phyloP scores from a whole-genome alignment of 495 filamentous ascomycete genomes.

The Talaromyces ruber region DNA sequence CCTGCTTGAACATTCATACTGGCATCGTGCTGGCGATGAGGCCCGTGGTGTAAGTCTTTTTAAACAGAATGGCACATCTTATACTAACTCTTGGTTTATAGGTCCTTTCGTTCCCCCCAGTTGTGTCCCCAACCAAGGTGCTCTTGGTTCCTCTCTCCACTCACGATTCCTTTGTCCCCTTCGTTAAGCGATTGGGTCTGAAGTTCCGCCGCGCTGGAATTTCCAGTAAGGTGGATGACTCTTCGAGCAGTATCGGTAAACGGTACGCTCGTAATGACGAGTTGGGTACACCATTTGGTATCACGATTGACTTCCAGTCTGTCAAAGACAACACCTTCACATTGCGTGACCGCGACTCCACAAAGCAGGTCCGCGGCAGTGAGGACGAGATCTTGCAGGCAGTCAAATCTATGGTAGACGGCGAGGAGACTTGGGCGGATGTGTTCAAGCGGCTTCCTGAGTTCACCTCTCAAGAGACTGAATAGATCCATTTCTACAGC shows the following conservation, averaged over 20 bases:
- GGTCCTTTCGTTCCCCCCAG: slow-evolving; percentile 60
- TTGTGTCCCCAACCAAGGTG: slow-evolving; percentile 61
- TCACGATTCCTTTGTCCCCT: slow-evolving; percentile 48
- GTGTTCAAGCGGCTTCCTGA: slow-evolving; percentile 51
- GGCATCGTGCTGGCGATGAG: slow-evolving; percentile 56
- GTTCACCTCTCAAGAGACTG: slow-evolving; percentile 61
- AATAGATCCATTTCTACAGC: slow-evolving; percentile 23
- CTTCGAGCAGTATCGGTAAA: slow-evolving; percentile 61
- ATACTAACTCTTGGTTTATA: slow-evolving; percentile 14
- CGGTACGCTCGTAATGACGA: slow-evolving; percentile 61
- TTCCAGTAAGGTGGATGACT: slow-evolving; percentile 57
- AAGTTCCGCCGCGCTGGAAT: slow-evolving; percentile 51
- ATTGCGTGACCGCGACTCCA: slow-evolving; percentile 59
- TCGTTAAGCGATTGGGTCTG: slow-evolving; percentile 39
- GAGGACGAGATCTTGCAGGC: slow-evolving; percentile 60
- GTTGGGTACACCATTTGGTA: slow-evolving; percentile 56
- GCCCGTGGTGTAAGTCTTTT: slow-evolving; percentile 51
- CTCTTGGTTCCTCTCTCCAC: slow-evolving; percentile 58
- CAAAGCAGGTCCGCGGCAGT: slow-evolving; percentile 56
- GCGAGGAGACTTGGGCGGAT: slow-evolving; percentile 58
- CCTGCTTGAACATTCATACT: slow-evolving; percentile 73
- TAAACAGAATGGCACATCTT: not conserved
- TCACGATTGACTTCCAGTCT: slow-evolving; percentile 65
- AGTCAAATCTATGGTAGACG: slow-evolving; percentile 50
- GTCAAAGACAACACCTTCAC: slow-evolving; percentile 60